Conservation (phyloP, 805 yeast genomes). For the Lipomyces oligophaga region DNA sequence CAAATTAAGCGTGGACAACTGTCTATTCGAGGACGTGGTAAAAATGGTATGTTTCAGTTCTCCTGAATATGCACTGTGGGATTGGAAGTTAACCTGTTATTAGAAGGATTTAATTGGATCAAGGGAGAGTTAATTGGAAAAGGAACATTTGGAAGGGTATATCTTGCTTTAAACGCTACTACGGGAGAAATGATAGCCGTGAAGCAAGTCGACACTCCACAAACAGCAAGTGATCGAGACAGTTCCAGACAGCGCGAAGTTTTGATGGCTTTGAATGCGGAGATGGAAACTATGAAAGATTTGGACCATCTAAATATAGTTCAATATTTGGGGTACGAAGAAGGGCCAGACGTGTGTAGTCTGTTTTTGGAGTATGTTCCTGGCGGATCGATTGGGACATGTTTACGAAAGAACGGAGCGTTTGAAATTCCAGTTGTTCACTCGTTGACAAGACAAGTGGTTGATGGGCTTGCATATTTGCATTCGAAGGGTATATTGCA, state of each 20-base stretch:
- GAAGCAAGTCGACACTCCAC: constrained; percentile 78
- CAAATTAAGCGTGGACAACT: constrained; percentile 21
- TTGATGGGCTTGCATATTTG: constrained; percentile 79
- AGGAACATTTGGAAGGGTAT: constrained; percentile 95
- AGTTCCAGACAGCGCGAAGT: constrained; percentile 48
- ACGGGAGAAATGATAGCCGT: constrained; percentile 99
- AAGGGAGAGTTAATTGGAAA: constrained; percentile 95
- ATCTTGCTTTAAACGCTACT: constrained; percentile 84
- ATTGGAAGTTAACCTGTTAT: constrained; percentile 37
- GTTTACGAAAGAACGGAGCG: constrained; percentile 75
- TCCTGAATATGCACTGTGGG: constrained; percentile 39
- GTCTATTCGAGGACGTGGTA: constrained; percentile 43
- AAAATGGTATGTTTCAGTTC: constrained; percentile 49
- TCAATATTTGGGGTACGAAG: constrained; percentile 92
- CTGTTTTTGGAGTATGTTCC: constrained; percentile 93
- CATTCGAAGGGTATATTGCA: constrained; percentile 86
- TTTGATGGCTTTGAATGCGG: constrained; percentile 78
- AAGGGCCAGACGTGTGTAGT: constrained; percentile 67
- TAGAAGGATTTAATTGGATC: constrained; percentile 92
- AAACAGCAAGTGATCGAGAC: constrained; percentile 36
- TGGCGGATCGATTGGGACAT: constrained; percentile 92
- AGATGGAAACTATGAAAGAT: constrained; percentile 90
- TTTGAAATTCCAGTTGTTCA: constrained; percentile 75
- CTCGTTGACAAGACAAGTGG: constrained; percentile 72
- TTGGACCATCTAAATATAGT: constrained; percentile 91